Conservation (phyloP, 495 filamentous ascomycete species). For the Lasiosphaeris hirsuta region DNA sequence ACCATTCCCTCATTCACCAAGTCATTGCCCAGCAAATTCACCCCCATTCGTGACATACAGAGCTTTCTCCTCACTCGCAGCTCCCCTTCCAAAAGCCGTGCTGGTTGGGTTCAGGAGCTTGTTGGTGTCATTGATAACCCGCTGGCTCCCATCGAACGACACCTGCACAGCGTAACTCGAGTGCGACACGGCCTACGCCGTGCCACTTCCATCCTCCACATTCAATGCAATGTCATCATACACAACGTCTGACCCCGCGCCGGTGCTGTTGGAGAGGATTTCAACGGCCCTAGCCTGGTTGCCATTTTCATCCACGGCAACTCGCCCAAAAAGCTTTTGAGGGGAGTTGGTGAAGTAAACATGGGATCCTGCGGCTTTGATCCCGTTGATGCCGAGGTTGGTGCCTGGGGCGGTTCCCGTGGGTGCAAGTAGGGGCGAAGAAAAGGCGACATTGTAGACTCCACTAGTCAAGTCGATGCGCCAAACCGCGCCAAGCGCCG, state of each 20-base stretch:
- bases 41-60: conserved; percentile 22
- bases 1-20: conserved; percentile 20
- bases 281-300: conserved; percentile 10
- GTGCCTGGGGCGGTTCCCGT: conserved; percentile 13
- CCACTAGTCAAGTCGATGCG: conserved; percentile 27
- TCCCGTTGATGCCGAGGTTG: conserved; percentile 43
- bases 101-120: conserved; percentile 19
- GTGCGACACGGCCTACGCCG: conserved; percentile 17
- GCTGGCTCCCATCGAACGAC: not conserved
- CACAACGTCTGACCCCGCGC: conserved; percentile 12
- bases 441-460: conserved; percentile 18
- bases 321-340: conserved; percentile 29
- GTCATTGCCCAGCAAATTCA: conserved; percentile 14
- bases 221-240: conserved; percentile 23
- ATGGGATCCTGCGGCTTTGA: conserved; percentile 27
- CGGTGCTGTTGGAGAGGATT: conserved; percentile 14
- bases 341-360: conserved; percentile 47
- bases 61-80: conserved; percentile 11
- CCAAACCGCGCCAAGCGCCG: conserved; percentile 36
- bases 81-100: conserved; percentile 19
- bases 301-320: conserved; percentile 28
- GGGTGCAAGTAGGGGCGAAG: conserved; percentile 14
- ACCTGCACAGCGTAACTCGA: conserved; percentile 15
- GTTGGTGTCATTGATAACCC: conserved; percentile 8
- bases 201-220: not conserved